Evolutionary conservation across 2,329 filamentous ascomycete genomes (phyloP), one percentile per base, ranked within the genome.

Genomic region (Claviceps cyperi): DNA sequence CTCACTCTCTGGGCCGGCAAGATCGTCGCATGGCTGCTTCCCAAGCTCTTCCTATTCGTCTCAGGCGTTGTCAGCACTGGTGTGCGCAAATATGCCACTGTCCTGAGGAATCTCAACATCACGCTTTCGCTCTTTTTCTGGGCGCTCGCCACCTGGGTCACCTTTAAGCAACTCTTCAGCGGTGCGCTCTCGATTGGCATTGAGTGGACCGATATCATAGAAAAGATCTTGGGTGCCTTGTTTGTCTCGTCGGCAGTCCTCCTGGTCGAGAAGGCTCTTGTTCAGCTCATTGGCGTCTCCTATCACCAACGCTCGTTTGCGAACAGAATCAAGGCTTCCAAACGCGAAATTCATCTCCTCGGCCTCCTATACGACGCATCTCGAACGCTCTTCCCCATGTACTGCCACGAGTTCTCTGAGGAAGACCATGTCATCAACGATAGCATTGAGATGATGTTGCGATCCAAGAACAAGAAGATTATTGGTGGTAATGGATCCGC

Each of bases 341-440:
- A 98, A 71, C 83, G 80, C 51, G 86, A 91, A 57, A 78, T 97
- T 46, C 77, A 80, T 60, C 77, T 97, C 2, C 73, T 98, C 2
- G 83, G 86, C 17, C 70, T 92, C 32, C 80, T 98, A 50, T 96
- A 94, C 64, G 90, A 97, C 56, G 89, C 90, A 19, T 96, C 91
- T 3, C 78, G 89, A 49, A 76, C 81, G 5, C 73, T 97, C 47
- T 98, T 97, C 61, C 92, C 92, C 24, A 84, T 89, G 68, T 95
- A 95, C 69, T 95, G 89, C 67, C 75, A 73, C 22, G 91, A 97
- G 59, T 97, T 98, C 59, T 74, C 77, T 17, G 86, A 96, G 22
- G 92, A 97, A 63, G 92, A 98, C 66, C 86, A 90, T 62, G 74
- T 88, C 59, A 96, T 98, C 63, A 86, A 86, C 61, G 89, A 95